phyloP scores from a whole-genome alignment of 139 green algal genomes.

The Haematococcus lacustris region DNA sequence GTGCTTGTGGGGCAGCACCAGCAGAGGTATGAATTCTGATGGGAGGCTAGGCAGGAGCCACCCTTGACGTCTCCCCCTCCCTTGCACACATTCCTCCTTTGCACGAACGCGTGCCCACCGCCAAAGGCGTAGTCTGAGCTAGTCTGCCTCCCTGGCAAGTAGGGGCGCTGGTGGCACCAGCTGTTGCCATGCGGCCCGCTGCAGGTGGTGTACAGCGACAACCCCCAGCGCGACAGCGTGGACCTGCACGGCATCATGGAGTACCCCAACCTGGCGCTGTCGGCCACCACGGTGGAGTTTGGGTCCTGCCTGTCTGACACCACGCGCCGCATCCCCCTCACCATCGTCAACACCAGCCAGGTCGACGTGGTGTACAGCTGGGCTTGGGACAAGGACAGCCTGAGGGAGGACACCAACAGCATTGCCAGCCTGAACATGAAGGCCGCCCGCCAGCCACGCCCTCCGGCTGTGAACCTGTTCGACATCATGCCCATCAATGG shows the following conservation, averaged over 20 bases:
- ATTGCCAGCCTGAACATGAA: neutral
- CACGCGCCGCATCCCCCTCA: conserved; percentile 32
- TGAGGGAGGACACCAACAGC: neutral
- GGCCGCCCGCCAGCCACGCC: conserved; percentile 11
- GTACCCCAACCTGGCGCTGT: conserved; percentile 60
- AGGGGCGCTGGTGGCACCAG: too few species aligned
- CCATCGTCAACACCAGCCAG: conserved; percentile 52
- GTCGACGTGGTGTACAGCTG: conserved; percentile 51
- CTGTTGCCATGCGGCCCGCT: too few species aligned
- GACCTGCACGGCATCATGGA: conserved; percentile 56
- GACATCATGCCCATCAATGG: conserved; percentile 71
- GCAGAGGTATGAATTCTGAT: too few species aligned
- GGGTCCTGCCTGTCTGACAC: conserved; percentile 67
- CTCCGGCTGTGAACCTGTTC: conserved; percentile 50
- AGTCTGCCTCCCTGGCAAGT: too few species aligned
- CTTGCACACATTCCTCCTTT: too few species aligned
- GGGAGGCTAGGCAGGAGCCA: too few species aligned
- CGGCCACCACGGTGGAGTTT: conserved; percentile 58
- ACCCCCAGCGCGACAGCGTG: conserved; percentile 39
- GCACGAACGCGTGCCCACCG: too few species aligned
- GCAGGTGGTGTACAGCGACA: neutral
- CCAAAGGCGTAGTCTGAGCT: too few species aligned
- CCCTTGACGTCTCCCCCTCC: too few species aligned
- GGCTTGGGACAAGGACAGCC: conserved; percentile 34
- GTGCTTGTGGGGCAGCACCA: too few species aligned